Conservation (phyloP, 1,284 basidiomycete species). For the Austroboletus rostrupii region DNA sequence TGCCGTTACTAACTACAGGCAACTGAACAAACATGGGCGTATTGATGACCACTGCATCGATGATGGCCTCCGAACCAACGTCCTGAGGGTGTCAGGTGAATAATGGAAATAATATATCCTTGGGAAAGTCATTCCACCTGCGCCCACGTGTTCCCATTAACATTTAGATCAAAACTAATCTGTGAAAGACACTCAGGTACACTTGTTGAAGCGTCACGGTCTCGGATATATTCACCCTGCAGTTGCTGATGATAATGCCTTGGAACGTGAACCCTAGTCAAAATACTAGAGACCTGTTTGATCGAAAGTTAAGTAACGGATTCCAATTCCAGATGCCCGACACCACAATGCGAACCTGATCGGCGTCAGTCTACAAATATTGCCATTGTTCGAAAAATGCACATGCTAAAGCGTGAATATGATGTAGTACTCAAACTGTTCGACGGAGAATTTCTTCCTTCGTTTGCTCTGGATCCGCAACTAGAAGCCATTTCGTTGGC, state of each 20-base stretch:
- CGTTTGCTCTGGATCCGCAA: not conserved
- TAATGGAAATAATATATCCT: not conserved
- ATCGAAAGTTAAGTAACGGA: slow-evolving; percentile 4
- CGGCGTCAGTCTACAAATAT: not conserved
- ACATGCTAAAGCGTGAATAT: too few species aligned
- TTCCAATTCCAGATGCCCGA: slow-evolving; percentile 47
- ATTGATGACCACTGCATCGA: slow-evolving; percentile 43
- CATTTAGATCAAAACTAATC: slow-evolving; percentile 44
- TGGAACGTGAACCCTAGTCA: slow-evolving; percentile 43
- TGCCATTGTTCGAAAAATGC: not conserved
- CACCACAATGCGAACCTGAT: slow-evolving; percentile 28
- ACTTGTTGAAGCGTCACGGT: not conserved
- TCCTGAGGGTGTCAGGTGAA: slow-evolving; percentile 24
- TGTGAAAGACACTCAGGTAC: slow-evolving; percentile 6
- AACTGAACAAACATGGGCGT: slow-evolving; percentile 27
- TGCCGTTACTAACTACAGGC: slow-evolving; percentile 27
- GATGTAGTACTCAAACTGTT: not conserved
- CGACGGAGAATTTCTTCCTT: not conserved
- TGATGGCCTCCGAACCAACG: slow-evolving; percentile 43
- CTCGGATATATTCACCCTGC: slow-evolving; percentile 31
- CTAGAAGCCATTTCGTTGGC: too few species aligned
- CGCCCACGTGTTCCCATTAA: slow-evolving; percentile 33
- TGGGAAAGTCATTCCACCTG: slow-evolving; percentile 25
- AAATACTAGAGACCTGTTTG: not conserved
- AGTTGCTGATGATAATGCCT: slow-evolving; percentile 49